Evolutionary conservation across 176 grass and related monocot species (phyloP), one percentile per base, ranked within the genome.

Genomic region (Aegilops longissima): DNA sequence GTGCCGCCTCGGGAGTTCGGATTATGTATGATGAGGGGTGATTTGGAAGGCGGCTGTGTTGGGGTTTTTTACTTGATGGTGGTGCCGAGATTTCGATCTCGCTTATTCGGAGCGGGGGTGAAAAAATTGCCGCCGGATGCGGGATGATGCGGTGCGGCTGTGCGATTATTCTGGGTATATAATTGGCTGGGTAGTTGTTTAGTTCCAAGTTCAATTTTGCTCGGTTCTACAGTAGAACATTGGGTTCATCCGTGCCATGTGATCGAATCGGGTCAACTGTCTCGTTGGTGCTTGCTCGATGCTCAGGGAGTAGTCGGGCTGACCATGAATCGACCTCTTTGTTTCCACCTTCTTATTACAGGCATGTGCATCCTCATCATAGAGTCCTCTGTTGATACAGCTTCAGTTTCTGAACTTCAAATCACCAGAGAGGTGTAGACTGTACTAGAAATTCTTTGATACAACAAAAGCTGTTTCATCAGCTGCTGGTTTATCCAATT

Each of bases 181-280:
- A 0, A 82, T 71, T 39, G 11, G 35, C 1, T 76, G 24, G 8
- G 66, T 65, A 69, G 1, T 24, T 24, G 80, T 1, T 25, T 24
- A 16, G 42, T 40, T 73, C 68, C 58, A 23, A 24, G 18, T 85
- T 3, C 73, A 40, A 27, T 27, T 39, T 35, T 13, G 51, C 40
- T 79, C 66, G 35, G 36, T 38, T 52, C 10, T 27, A 40, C 39
- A 40, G 39, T 40, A 62, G 33, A 84, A 40, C 21, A 29, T 25
- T 38, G 63, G 51, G 12, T 25, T 86, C 88, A 64, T 70, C 61
- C n/a, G 40, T 44, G 24, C n/a, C 81, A 70, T 81, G 82, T 44
- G 70, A 81, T 52, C 38, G 68, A 76, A 75, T 76, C 29, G 38
- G 77, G 85, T 88, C 89, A 84, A 91, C 81, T 59, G 34, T 47